Base-by-base conservation (phyloP, 2,329 filamentous ascomycete genomes). In the Westerdykella sp. region DNA sequence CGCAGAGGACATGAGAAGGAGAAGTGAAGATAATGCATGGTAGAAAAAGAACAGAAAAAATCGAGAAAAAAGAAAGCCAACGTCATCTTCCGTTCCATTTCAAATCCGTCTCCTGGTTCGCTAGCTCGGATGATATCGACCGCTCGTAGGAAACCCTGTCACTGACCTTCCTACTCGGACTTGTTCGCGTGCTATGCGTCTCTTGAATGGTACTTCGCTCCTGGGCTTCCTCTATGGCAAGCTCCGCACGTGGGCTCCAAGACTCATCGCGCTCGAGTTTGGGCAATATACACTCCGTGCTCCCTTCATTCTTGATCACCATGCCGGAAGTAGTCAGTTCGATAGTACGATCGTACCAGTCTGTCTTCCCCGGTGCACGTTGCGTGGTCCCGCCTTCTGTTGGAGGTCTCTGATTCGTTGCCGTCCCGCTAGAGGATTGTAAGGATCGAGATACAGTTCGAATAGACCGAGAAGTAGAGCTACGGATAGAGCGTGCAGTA, bases 401-500 rank as follows among this genome's bases (percentile, higher is more conserved):
- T 38, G n/a, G 15, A 38, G 11, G 34, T 16, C 14, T 12, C 13
- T 11, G 22, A 14, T 25, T 40, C 42, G 37, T 43, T 1, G 9
- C 22, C 9, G 25, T 37, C 13, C 14, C 10, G 14, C 36, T 31
- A 12, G 21, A 39, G n/a, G 40, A 42, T 18, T 41, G 41, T 13
- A 37, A 23, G 14, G 43, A 40, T 4, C 43, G 44, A 15, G 40
- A 45, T 5, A 35, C 15, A 6, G 40, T 18, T 30, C 35, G 41
- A 12, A 39, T 15, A 12, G 38, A 38, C 30, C 68, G 35, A 67
- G 68, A 34, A 65, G 68, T 21, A 48, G 57, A 40, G 57, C 45
- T 51, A 12, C 35, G 46, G 13, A 57, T 35, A 10, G 43, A 46
- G 15, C 42, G 46, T 16, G 45, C 44, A 18, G 16, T 44, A 10